Base-by-base conservation (phyloP, 2,329 filamentous ascomycete species). In the Thermothelomyces thermophilus region DNA sequence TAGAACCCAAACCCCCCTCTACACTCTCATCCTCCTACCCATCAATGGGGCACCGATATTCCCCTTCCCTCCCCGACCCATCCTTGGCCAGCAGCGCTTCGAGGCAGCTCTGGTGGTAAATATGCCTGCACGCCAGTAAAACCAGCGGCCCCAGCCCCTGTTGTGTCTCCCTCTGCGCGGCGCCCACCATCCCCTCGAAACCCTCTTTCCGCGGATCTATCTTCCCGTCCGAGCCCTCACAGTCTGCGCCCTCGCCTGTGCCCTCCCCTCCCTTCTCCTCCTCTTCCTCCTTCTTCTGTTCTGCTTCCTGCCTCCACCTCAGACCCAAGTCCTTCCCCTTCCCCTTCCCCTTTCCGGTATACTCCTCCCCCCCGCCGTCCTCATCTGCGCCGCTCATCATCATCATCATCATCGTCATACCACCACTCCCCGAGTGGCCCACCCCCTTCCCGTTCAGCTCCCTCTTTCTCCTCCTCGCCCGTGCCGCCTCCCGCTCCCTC, bases 121-220 rank as follows among this genome's bases (percentile, higher is more conserved):
- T 79, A 64, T 87, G 84, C 48, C 83, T 74, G 63, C 84, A 87
- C 19, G 83, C 83, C 59, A 87, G 68, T 42, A 87, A 76, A 9
- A 87, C 80, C 46, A 87, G 64, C 37, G 81, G 75, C 8, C 82
- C 84, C 16, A 84, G 72, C n/a, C 43, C 35, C 22, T 76, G 69
- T 41, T 75, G 68, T 42, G 75, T 76, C 53, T 77, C 66, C 53
- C 62, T 65, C 37, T 48, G 55, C 54, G 13, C 49, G 51, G 54
- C 50, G 52, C 26, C 72, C 64, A 65, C 67, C 52, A 58, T 68
- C 33, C 53, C 61, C 31, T 63, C 65, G 57, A n/a, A 19, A 3
- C 20, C 53, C 48, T 62, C 67, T 53, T 68, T 63, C 51, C 65
- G 64, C 4, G 57, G 58, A 41, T 70, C 60, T 4, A 68, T 66